These are phyloP conservation scores for Avena insularis DNA, from an alignment of 176 grass and related monocot genomes.

Conservation along the genomic window DNA sequence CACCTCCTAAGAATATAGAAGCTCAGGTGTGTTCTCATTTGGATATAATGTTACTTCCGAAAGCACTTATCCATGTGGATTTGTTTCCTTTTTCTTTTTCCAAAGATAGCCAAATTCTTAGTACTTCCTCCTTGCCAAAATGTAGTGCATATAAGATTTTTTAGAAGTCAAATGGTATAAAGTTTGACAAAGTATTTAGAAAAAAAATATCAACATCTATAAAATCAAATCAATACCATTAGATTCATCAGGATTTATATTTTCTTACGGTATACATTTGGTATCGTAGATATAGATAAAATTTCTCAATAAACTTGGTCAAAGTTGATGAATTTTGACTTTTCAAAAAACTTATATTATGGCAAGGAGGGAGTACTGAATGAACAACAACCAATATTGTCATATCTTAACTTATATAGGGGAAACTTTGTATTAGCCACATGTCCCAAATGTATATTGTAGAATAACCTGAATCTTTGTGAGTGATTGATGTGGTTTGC, in stretches of 20 bases:
- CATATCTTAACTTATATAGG: not conserved
- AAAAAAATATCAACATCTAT: too few species aligned
- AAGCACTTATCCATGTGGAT: slow-evolving; percentile 4
- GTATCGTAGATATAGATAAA: too few species aligned
- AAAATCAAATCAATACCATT: too few species aligned
- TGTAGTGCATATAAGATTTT: too few species aligned
- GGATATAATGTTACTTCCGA: slow-evolving; percentile 31
- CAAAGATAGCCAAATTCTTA: slow-evolving; percentile 6
- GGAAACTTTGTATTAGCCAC: slow-evolving; percentile 33
- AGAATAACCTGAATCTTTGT: slow-evolving; percentile 23
- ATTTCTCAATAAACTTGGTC: too few species aligned
- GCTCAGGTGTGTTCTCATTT: slow-evolving; percentile 49
- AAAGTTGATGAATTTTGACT: too few species aligned
- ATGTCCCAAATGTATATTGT: slow-evolving; percentile 29
- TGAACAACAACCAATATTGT: slow-evolving; percentile 14
- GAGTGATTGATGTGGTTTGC: slow-evolving; percentile 15
- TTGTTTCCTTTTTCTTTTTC: not conserved
- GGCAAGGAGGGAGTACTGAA: not conserved
- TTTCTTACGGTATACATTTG: too few species aligned
- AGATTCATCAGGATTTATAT: too few species aligned
- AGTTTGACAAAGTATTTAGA: too few species aligned
- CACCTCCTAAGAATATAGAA: slow-evolving; percentile 34
- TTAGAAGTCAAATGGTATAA: too few species aligned
- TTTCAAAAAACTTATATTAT: too few species aligned
- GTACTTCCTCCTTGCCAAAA: too few species aligned